These are phyloP conservation scores for Globisporangium cylindrosporum DNA, from an alignment of 352 stramenopile species.

Conservation along the genomic window DNA sequence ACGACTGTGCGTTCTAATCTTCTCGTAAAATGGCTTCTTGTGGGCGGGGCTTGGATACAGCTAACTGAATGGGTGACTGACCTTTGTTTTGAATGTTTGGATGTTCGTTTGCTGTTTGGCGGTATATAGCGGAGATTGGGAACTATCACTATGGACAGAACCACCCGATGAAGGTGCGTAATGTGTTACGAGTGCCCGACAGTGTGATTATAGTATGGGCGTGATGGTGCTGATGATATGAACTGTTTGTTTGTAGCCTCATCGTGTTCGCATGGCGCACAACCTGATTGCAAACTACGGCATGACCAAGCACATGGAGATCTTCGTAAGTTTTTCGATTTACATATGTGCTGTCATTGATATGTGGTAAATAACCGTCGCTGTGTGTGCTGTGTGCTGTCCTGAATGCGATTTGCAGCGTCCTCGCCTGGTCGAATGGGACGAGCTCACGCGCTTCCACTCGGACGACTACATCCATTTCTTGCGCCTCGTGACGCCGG, in stretches of 20 bases:
- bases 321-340: constrained; percentile 84
- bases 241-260: constrained; percentile 59
- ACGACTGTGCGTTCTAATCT: constrained; percentile 59
- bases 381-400: background rate
- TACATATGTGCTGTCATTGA: background rate
- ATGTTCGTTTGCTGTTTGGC: background rate
- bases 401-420: constrained; percentile 32
- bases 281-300: constrained; percentile 99
- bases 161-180: constrained; percentile 85
- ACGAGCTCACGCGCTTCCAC: constrained; percentile 98
- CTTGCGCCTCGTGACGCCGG: constrained; percentile 95
- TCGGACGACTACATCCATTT: constrained; percentile 99
- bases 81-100: background rate
- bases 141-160: constrained; percentile 99
- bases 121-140: constrained; percentile 90
- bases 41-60: background rate
- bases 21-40: background rate
- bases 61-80: background rate
- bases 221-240: background rate
- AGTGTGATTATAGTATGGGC: background rate
- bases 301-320: constrained; percentile 99
- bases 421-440: constrained; percentile 94
- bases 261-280: constrained; percentile 99
- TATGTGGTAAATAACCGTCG: background rate
- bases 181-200: constrained; percentile 1